These are phyloP conservation scores for Alternaria sp. DNA, from an alignment of 2,329 filamentous ascomycete genomes.

Conservation along the genomic window DNA sequence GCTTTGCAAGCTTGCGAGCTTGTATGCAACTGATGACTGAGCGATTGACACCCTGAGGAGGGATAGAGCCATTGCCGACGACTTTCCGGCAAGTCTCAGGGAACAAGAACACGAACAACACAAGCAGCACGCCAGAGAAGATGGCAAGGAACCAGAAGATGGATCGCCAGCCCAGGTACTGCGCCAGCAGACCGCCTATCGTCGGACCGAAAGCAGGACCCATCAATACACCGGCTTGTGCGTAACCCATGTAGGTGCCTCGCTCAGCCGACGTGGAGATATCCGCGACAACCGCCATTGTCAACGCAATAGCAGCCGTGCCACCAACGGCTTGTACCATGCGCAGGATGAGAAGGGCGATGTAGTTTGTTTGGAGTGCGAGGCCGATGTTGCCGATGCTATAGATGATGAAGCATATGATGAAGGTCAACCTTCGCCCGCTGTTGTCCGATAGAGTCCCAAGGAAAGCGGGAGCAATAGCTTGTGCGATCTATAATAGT, in stretches of 20 bases:
- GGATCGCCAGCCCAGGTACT: slow-evolving; percentile 47
- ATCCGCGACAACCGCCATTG: slow-evolving; percentile 75
- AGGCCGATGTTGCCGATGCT: slow-evolving; percentile 47
- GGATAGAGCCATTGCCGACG: slow-evolving; percentile 51
- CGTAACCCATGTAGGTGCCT: slow-evolving; percentile 73
- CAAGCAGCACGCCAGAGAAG: slow-evolving; percentile 46
- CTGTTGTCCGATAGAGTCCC: slow-evolving; percentile 60
- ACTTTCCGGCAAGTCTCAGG: slow-evolving; percentile 54
- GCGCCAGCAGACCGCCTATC: slow-evolving; percentile 40
- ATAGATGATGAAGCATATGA: slow-evolving; percentile 52
- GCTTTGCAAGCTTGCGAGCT: slow-evolving; percentile 28
- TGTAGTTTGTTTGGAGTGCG: slow-evolving; percentile 46
- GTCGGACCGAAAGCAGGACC: slow-evolving; percentile 44
- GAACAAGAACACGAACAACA: slow-evolving; percentile 48
- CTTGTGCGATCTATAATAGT: slow-evolving; percentile 52
- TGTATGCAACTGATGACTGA: slow-evolving; percentile 40
- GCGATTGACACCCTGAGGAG: slow-evolving; percentile 40
- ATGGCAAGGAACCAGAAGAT: slow-evolving; percentile 54
- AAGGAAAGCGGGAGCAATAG: slow-evolving; percentile 60
- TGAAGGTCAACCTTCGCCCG: slow-evolving; percentile 60
- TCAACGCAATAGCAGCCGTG: slow-evolving; percentile 60
- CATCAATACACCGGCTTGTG: slow-evolving; percentile 59
- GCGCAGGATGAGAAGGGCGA: slow-evolving; percentile 44
- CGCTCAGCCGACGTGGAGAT: slow-evolving; percentile 72
- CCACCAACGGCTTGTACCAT: slow-evolving; percentile 50